These are phyloP conservation scores for Nemania sp. DNA, from an alignment of 2,329 filamentous ascomycete genomes.

Conservation along the genomic window DNA sequence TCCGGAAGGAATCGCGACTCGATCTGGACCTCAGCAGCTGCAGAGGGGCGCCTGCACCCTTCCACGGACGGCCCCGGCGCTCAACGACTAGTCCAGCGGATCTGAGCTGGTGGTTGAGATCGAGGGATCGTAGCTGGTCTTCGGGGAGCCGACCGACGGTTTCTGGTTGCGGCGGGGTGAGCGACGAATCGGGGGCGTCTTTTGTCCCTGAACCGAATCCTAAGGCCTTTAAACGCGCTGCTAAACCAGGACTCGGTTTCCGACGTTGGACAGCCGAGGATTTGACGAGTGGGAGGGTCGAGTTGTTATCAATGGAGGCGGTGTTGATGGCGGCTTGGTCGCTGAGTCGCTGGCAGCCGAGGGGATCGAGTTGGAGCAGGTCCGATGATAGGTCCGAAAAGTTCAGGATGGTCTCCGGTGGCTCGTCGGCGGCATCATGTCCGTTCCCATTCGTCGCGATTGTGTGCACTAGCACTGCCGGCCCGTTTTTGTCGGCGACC, in stretches of 20 bases:
- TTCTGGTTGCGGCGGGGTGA: slow-evolving; percentile 53
- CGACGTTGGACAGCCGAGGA: slow-evolving; percentile 55
- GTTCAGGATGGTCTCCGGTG: slow-evolving; percentile 50
- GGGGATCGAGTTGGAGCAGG: slow-evolving; percentile 54
- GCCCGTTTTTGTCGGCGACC: slow-evolving; percentile 30
- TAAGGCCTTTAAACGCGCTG: slow-evolving; percentile 73
- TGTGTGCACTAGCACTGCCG: slow-evolving; percentile 39
- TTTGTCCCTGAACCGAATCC: slow-evolving; percentile 66
- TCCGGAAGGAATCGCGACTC: slow-evolving; percentile 49
- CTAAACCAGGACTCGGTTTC: slow-evolving; percentile 73
- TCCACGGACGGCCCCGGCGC: slow-evolving; percentile 79
- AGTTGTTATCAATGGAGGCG: slow-evolving; percentile 44
- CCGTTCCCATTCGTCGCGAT: slow-evolving; percentile 45
- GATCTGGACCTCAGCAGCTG: slow-evolving; percentile 50
- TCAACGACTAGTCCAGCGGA: slow-evolving; percentile 65
- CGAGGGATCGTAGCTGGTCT: slow-evolving; percentile 75
- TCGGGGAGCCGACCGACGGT: slow-evolving; percentile 76
- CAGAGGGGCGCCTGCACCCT: slow-evolving; percentile 70
- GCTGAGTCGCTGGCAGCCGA: slow-evolving; percentile 40
- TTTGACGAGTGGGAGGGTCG: slow-evolving; percentile 45
- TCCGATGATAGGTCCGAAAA: slow-evolving; percentile 59
- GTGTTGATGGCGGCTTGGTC: slow-evolving; percentile 39
- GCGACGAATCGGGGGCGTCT: slow-evolving; percentile 48
- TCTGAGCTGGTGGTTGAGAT: slow-evolving; percentile 72
- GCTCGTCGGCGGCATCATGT: slow-evolving; percentile 49